A percentile compares a stretch with the other conserved stretches of the same genome.
These are phyloP conservation scores for Davidsoniella neocaledoniae DNA, from an alignment of 2,329 filamentous ascomycete species.

Conservation along the genomic window DNA sequence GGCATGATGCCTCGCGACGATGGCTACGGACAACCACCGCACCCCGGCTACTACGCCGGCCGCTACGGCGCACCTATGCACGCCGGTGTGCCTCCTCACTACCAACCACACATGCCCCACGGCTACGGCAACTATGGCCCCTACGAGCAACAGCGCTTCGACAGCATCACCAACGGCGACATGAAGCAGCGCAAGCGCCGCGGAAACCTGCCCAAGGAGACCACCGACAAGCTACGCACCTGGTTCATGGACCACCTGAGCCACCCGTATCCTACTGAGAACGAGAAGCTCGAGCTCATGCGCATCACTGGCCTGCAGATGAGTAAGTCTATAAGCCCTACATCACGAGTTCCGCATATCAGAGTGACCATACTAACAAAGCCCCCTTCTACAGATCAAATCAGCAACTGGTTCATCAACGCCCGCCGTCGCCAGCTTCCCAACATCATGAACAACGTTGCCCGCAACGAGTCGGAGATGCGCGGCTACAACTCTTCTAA, in stretches of 20 bases:
- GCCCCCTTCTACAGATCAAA: conserved; percentile 35
- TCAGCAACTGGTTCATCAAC: conserved; percentile 73
- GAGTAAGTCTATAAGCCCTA: conserved; percentile 35
- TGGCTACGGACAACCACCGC: background rate
- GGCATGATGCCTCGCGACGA: no score
- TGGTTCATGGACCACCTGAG: conserved; percentile 68
- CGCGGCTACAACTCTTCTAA: conserved; percentile 12
- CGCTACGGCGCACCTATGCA: conserved; percentile 7
- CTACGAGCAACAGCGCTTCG: no score
- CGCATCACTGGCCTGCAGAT: conserved; percentile 60
- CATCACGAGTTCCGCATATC: background rate
- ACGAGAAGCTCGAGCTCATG: conserved; percentile 73
- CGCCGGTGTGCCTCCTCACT: conserved; percentile 3
- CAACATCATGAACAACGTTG: conserved; percentile 37
- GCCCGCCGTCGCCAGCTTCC: conserved; percentile 50
- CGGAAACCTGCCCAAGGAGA: conserved; percentile 80
- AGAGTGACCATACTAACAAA: conserved; percentile 1
- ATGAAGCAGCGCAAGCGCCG: conserved; percentile 45
- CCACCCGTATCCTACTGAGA: conserved; percentile 75
- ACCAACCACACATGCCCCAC: conserved; percentile 14
- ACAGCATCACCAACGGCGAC: conserved; percentile 21
- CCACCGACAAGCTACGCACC: conserved; percentile 60
- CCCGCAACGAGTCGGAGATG: conserved; percentile 33
- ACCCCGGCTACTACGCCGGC: conserved; percentile 18
- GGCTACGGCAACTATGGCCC: no score